A percentile compares a stretch with the other conserved stretches of the same genome.
Evolutionary conservation across 2,329 filamentous ascomycete genomes (phyloP).

Genomic region (Esteya vermicola): DNA sequence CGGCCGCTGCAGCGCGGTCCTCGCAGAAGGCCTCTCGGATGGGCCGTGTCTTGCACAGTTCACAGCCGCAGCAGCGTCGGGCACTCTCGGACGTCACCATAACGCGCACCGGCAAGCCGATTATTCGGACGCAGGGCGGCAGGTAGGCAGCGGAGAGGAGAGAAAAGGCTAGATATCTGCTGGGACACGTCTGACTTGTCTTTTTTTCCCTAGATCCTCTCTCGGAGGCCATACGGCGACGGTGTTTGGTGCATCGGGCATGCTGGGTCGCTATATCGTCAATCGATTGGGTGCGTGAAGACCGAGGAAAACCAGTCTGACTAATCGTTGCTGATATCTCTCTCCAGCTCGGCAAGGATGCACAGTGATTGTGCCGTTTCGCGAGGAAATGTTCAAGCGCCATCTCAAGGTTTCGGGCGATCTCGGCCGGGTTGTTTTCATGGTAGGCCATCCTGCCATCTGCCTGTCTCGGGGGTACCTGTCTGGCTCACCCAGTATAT

Average conservation of each 20-base stretch:
- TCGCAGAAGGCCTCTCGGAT: slow-evolving; percentile 31
- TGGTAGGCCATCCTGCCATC: slow-evolving; percentile 36
- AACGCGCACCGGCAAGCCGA: slow-evolving; percentile 90
- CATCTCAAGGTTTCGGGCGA: slow-evolving; percentile 95
- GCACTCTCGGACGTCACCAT: slow-evolving; percentile 73
- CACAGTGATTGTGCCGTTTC: slow-evolving; percentile 83
- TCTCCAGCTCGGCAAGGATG: slow-evolving; percentile 77
- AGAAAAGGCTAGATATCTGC: too few species aligned
- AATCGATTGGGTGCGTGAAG: slow-evolving; percentile 60
- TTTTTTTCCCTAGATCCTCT: slow-evolving; percentile 45
- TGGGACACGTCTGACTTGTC: slow-evolving; percentile 7
- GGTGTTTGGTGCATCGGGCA: slow-evolving; percentile 93
- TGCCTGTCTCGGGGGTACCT: background rate
- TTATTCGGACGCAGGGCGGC: slow-evolving; percentile 77
- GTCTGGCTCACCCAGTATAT: slow-evolving; percentile 24
- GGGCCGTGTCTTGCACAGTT: too few species aligned
- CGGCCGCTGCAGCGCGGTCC: slow-evolving; percentile 39
- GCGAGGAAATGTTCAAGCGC: slow-evolving; percentile 95
- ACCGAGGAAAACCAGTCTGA: background rate
- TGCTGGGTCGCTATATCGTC: slow-evolving; percentile 92
- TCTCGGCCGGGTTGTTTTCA: slow-evolving; percentile 75
- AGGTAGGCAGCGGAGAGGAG: slow-evolving; percentile 43
- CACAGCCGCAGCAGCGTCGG: slow-evolving; percentile 38
- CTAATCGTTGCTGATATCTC: background rate
- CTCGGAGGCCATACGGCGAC: slow-evolving; percentile 92